phyloP scores from a whole-genome alignment of 2,329 filamentous ascomycete species.

The Cladophialophora bantiana region DNA sequence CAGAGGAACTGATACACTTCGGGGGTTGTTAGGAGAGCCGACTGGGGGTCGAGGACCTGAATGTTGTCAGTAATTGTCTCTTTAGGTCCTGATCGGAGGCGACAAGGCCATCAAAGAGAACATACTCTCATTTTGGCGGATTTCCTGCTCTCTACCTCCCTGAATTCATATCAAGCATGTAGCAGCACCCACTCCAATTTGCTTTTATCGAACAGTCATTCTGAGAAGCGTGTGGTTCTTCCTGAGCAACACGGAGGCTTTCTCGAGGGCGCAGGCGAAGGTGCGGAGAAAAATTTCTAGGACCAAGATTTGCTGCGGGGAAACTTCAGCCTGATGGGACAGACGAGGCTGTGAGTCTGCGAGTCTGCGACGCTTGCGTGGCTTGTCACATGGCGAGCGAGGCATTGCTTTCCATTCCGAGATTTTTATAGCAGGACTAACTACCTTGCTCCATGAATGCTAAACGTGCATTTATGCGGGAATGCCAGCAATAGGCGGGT shows the following conservation, averaged over 20 bases:
- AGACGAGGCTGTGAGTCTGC: neutral
- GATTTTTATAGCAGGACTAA: neutral
- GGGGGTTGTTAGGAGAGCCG: slow-evolving; percentile 53
- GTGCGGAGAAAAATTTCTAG: neutral
- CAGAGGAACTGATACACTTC: slow-evolving; percentile 54
- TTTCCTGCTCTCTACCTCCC: neutral
- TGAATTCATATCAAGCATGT: neutral
- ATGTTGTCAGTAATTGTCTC: neutral
- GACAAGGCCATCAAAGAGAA: neutral
- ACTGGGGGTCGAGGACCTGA: slow-evolving; percentile 54
- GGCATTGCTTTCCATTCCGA: neutral
- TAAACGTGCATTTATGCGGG: neutral
- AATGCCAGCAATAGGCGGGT: neutral
- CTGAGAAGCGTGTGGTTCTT: neutral
- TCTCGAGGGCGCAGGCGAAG: neutral
- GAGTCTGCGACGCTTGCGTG: too few relatives aligned
- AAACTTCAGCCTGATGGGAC: slow-evolving; percentile 11
- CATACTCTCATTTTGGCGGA: neutral
- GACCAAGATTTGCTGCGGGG: neutral
- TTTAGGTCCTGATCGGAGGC: neutral
- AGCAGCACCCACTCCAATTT: neutral
- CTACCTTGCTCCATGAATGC: neutral
- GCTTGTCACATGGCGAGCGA: neutral
- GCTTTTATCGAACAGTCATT: neutral
- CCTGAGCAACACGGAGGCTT: neutral